Evolutionary conservation across 2,329 filamentous ascomycete species (phyloP), one percentile per base, ranked within the genome.

Genomic region (Neofusicoccum sp.): DNA sequence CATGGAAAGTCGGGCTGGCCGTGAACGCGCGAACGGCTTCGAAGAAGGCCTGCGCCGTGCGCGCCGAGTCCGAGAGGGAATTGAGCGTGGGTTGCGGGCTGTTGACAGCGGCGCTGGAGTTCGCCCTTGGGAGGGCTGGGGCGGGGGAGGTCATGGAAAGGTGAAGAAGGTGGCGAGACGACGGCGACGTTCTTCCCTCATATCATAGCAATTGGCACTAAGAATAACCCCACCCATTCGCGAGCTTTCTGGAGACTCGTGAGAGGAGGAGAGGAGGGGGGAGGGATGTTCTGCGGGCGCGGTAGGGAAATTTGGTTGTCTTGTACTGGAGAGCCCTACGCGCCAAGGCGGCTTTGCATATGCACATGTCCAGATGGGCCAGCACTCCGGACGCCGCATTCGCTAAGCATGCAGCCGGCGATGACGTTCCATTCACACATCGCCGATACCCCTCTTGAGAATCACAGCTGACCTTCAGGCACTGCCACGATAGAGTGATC

Each of bases 11-110:
- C 8, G 38, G n/a, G 2, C 16, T 28, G 4, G 51, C 28, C 2
- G 51, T 43, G 28, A 56, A 56, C 36, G 51, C 51, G n/a, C 51
- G 51, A 4, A 43, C 51, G 8, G 51, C 38, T 3, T 56, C 51
- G 26, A 56, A 56, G 38, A 56, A 56, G 16, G 51, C 34, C 16
- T 56, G 51, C 0, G 51, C 51, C 6, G 51, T 56, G 51, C 38
- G 51, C 3, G 51, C 51, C n/a, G 51, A 43, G 28, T 56, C 51
- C n/a, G 51, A 56, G 14, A 56, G 51, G 3, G 51, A 56, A 36
- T 20, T 56, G 51, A 56, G 6, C 4, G 51, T 24, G 4, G 51
- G 51, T 26, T 40, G 45, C 30, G 38, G 20, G 24, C 14, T 30
- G 7, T n/a, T 41, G n/a, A 41, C 51, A 4, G 36, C 51, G 28